These are phyloP conservation scores for Phytopythium litorale DNA, from an alignment of 352 stramenopile genomes.

Conservation along the genomic window DNA sequence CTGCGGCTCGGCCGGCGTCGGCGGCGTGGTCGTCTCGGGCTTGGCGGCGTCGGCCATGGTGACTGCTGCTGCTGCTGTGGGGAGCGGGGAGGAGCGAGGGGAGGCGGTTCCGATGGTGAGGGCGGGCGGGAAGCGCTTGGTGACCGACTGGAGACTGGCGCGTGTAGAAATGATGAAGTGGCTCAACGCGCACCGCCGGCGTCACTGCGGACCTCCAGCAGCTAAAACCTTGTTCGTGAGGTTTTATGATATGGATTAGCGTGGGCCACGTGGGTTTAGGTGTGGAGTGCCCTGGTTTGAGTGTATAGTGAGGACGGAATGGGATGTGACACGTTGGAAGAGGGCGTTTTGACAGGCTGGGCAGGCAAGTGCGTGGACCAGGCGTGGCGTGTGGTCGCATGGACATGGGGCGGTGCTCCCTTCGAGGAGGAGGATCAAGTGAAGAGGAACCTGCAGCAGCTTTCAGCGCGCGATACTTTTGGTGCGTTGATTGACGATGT, in stretches of 20 bases:
- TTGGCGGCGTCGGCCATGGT: slow-evolving; percentile 21
- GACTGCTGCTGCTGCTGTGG: neutral
- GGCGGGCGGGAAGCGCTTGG: slow-evolving; percentile 6
- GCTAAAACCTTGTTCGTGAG: slow-evolving; percentile 3
- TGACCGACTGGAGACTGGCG: slow-evolving; percentile 2
- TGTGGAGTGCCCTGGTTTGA: neutral
- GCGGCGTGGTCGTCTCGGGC: slow-evolving; percentile 9
- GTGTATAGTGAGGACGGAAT: neutral
- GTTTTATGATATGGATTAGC: neutral
- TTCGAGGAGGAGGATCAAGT: neutral
- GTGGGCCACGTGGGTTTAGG: neutral
- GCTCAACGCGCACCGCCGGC: slow-evolving; percentile 3
- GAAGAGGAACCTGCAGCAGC: too few relatives aligned
- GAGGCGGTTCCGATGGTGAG: slow-evolving; percentile 18
- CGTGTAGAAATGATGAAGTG: slow-evolving; percentile 35
- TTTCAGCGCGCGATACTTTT: too few relatives aligned
- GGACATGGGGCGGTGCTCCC: neutral
- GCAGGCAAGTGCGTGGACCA: neutral
- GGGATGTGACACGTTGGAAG: neutral
- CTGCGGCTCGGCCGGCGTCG: neutral
- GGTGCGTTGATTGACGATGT: too few relatives aligned
- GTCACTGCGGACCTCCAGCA: slow-evolving; percentile 3
- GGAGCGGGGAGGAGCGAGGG: neutral
- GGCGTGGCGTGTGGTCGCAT: neutral
- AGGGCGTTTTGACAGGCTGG: neutral